Evolutionary conservation across 2,329 filamentous ascomycete species (phyloP).

Genomic region (Nigrospora osmanthi): DNA sequence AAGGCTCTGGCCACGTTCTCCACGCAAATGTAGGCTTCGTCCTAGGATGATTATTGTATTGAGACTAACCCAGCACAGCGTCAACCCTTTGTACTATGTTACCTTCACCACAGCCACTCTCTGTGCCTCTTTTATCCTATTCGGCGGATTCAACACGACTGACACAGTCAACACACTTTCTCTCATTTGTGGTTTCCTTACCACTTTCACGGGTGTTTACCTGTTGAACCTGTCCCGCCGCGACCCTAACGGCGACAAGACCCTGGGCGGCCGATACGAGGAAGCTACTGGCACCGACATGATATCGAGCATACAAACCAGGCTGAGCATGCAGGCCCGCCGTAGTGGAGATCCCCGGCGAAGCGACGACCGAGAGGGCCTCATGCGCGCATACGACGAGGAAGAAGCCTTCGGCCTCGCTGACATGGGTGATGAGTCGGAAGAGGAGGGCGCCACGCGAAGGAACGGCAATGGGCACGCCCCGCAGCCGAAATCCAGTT

Average conservation of each 20-base stretch:
- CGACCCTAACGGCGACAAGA: constrained; percentile 72
- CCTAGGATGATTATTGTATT: background rate
- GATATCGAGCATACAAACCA: constrained; percentile 80
- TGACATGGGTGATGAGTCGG: constrained; percentile 71
- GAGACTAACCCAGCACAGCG: constrained; percentile 43
- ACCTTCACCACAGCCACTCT: constrained; percentile 94
- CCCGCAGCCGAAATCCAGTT: constrained; percentile 28
- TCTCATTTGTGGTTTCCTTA: constrained; percentile 83
- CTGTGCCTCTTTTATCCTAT: constrained; percentile 91
- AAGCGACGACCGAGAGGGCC: constrained; percentile 66
- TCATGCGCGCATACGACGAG: constrained; percentile 86
- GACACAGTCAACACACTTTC: constrained; percentile 89
- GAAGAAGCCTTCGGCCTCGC: constrained; percentile 57
- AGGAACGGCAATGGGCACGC: constrained; percentile 30
- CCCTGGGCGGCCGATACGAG: constrained; percentile 45
- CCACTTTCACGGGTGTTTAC: constrained; percentile 94
- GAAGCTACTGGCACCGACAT: constrained; percentile 88
- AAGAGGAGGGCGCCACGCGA: constrained; percentile 44
- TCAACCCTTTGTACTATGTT: constrained; percentile 95
- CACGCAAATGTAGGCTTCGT: constrained; percentile 76
- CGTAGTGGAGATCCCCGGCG: constrained; percentile 61
- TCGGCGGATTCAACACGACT: constrained; percentile 91
- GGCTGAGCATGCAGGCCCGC: constrained; percentile 86
- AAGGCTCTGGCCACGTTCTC: constrained; percentile 95
- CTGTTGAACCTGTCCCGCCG: constrained; percentile 89